phyloP scores from a whole-genome alignment of 1,284 basidiomycete species.

The Inonotus obliquus region DNA sequence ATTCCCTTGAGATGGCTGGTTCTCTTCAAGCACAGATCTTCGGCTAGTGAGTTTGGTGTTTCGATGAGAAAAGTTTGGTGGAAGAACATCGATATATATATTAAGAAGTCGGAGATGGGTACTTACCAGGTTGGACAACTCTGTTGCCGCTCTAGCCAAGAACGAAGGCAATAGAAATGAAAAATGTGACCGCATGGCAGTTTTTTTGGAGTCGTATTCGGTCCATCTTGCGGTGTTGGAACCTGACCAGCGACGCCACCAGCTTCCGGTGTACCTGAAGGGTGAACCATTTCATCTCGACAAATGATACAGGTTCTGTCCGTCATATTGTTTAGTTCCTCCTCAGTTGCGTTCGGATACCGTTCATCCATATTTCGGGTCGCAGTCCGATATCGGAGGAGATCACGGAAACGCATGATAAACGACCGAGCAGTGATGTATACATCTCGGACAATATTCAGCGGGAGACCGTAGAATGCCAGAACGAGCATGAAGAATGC shows the following conservation, averaged over 20 bases:
- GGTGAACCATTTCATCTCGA: conserved; percentile 88
- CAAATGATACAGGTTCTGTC: conserved; percentile 98
- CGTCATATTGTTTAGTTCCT: conserved; percentile 74
- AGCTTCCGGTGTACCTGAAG: conserved; percentile 30
- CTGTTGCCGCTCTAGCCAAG: conserved; percentile 96
- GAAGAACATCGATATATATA: not conserved
- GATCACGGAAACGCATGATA: conserved; percentile 78
- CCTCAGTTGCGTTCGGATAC: conserved; percentile 90
- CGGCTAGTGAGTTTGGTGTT: conserved; percentile 47
- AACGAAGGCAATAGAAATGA: conserved; percentile 95
- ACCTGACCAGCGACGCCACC: conserved; percentile 6
- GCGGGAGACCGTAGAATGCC: conserved; percentile 90
- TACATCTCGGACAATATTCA: conserved; percentile 96
- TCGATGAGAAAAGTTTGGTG: not conserved
- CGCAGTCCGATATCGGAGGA: conserved; percentile 89
- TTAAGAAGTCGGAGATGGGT: not conserved
- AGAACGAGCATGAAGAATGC: conserved; percentile 92
- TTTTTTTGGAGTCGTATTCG: conserved; percentile 95
- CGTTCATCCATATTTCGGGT: conserved; percentile 96
- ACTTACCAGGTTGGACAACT: conserved; percentile 94
- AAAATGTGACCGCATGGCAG: conserved; percentile 96
- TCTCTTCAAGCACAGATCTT: conserved; percentile 73
- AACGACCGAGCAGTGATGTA: conserved; percentile 94
- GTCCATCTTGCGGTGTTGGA: conserved; percentile 51
- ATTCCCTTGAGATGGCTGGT: conserved; percentile 17